These are phyloP conservation scores for Aspergillus viridinutans DNA, from an alignment of 2,329 filamentous ascomycete species.

Conservation along the genomic window DNA sequence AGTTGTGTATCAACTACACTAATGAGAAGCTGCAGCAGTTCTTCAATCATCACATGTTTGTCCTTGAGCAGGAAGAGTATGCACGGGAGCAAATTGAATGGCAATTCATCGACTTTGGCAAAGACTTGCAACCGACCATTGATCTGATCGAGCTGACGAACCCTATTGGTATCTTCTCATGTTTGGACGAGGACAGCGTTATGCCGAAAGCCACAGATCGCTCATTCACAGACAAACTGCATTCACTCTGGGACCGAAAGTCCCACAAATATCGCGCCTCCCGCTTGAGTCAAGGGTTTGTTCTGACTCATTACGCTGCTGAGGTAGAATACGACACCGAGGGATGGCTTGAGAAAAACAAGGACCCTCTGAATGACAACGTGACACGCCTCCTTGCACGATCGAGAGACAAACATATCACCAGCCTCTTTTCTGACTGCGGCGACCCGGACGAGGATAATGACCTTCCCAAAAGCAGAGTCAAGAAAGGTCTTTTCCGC, in stretches of 20 bases:
- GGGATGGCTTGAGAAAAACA: conserved; percentile 98
- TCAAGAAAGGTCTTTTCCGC: conserved; percentile 95
- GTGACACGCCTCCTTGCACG: conserved; percentile 80
- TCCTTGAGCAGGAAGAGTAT: conserved; percentile 97
- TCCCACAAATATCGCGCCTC: conserved; percentile 88
- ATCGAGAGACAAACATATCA: conserved; percentile 79
- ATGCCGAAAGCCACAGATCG: conserved; percentile 99
- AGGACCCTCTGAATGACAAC: conserved; percentile 96
- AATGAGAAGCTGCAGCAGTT: conserved; percentile 99
- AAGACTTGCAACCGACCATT: conserved; percentile 94
- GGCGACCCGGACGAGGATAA: conserved; percentile 72
- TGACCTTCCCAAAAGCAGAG: conserved; percentile 66
- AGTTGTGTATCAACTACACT: conserved; percentile 99
- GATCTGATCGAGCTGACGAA: conserved; percentile 95
- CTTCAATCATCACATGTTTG: conserved; percentile 99
- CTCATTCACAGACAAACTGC: conserved; percentile 96
- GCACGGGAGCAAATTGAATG: conserved; percentile 96
- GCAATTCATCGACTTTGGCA: conserved; percentile 99
- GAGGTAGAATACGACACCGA: conserved; percentile 96
- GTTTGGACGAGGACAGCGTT: conserved; percentile 93
- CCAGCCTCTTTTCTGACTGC: conserved; percentile 82
- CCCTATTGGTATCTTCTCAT: conserved; percentile 97
- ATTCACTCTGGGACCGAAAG: conserved; percentile 94
- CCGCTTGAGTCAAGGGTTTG: conserved; percentile 83
- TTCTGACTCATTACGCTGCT: conserved; percentile 94